Evolutionary conservation across 2,329 filamentous ascomycete genomes (phyloP).

Genomic region (Thelonectria olida): DNA sequence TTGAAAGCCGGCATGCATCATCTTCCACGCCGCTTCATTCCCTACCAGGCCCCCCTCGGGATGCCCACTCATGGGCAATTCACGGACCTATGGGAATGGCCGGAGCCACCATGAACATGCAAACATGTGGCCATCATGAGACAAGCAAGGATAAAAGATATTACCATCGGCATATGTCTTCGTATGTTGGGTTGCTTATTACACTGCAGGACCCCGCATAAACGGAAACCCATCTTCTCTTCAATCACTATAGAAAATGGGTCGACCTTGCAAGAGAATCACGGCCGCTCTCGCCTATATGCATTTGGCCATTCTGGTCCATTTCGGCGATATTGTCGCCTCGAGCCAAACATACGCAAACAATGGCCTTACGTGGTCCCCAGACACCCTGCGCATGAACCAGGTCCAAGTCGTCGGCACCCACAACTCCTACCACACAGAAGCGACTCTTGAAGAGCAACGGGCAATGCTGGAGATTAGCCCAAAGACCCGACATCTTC

Average conservation of each 20-base stretch:
- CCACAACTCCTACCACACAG: slow-evolving; percentile 61
- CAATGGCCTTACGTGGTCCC: slow-evolving; percentile 45
- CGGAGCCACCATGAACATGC: neutral
- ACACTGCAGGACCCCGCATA: too few relatives aligned
- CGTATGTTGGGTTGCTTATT: too few relatives aligned
- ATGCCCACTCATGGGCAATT: too few relatives aligned
- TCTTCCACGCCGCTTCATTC: too few relatives aligned
- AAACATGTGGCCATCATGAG: neutral
- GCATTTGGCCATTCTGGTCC: neutral
- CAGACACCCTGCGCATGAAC: slow-evolving; percentile 54
- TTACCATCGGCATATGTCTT: too few relatives aligned
- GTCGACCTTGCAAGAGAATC: neutral
- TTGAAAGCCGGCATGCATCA: too few relatives aligned
- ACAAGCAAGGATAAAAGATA: neutral
- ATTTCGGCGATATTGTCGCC: neutral
- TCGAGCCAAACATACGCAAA: slow-evolving; percentile 36
- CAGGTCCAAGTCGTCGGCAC: slow-evolving; percentile 61
- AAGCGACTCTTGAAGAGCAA: slow-evolving; percentile 53
- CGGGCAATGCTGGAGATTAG: slow-evolving; percentile 50
- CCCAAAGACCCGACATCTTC: slow-evolving; percentile 51
- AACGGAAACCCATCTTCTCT: neutral
- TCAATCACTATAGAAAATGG: neutral
- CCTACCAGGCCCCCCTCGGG: too few relatives aligned
- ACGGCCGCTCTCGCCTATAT: neutral
- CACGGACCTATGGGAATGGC: neutral